phyloP scores from a whole-genome alignment of 148 eudicot genomes.

The Persicaria tinctoria region DNA sequence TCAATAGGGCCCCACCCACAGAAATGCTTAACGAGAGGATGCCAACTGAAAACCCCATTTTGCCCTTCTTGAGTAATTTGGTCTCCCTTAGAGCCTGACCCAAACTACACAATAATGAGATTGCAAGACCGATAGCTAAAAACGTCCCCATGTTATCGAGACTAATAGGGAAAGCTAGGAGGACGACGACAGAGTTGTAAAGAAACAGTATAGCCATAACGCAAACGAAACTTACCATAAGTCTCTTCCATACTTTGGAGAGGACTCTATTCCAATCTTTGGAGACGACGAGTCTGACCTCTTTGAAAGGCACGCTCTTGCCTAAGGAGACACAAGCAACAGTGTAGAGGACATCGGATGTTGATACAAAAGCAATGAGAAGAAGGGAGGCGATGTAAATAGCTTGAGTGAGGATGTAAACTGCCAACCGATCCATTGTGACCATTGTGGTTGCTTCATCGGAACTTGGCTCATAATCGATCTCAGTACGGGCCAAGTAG shows the following conservation, averaged over 20 bases:
- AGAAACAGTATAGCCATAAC: conserved; percentile 20
- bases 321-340: conserved; percentile 27
- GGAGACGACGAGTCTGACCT: conserved; percentile 21
- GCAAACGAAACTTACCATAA: conserved; percentile 31
- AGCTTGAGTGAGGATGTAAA: conserved; percentile 12
- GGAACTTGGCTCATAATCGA: not conserved
- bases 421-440: not conserved
- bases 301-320: conserved; percentile 16
- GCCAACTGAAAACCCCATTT: not conserved
- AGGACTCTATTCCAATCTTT: too few relatives aligned
- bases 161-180: conserved; percentile 14
- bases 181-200: conserved; percentile 12
- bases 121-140: not conserved
- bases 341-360: conserved; percentile 36
- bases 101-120: not conserved
- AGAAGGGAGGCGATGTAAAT: conserved; percentile 16
- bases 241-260: conserved; percentile 25
- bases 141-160: not conserved
- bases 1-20: not conserved
- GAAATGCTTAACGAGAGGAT: not conserved
- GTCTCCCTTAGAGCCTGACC: not conserved
- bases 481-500: not conserved
- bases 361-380: conserved; percentile 27
- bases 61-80: not conserved
- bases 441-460: not conserved